A percentile compares a stretch with the other conserved stretches of the same genome.
Evolutionary conservation across 2,329 filamentous ascomycete genomes (phyloP).

Genomic region (Thielaviopsis punctulata): DNA sequence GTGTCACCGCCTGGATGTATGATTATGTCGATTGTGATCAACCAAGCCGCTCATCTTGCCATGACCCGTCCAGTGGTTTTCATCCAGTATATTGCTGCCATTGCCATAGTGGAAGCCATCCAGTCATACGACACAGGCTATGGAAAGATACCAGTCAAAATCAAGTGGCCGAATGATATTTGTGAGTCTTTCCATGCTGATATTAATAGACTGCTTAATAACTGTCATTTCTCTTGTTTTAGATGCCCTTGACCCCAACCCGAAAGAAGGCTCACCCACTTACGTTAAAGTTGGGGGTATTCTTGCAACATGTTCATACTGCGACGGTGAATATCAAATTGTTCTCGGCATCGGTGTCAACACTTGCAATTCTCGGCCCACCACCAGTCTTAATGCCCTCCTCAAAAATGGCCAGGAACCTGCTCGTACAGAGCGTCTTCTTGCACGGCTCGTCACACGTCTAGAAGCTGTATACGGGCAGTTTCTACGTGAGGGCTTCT

Average conservation of each 20-base stretch:
- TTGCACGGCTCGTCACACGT: conserved; percentile 61
- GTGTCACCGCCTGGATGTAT: conserved; percentile 73
- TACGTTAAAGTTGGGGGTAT: conserved; percentile 92
- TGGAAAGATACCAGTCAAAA: conserved; percentile 54
- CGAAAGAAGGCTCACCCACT: conserved; percentile 25
- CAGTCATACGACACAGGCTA: conserved; percentile 65
- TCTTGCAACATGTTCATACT: conserved; percentile 75
- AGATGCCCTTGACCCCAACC: conserved; percentile 50
- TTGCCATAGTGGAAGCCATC: conserved; percentile 74
- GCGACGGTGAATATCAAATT: conserved; percentile 59
- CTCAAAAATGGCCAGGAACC: conserved; percentile 30
- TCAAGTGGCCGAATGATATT: conserved; percentile 98
- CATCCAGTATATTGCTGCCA: conserved; percentile 78
- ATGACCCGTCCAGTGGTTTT: conserved; percentile 70
- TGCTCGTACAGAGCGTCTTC: conserved; percentile 60
- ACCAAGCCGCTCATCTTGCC: conserved; percentile 60
- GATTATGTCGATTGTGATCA: conserved; percentile 76
- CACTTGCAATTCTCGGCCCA: conserved; percentile 65
- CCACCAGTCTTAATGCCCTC: conserved; percentile 68
- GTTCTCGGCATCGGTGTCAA: conserved; percentile 81
- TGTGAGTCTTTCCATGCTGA: conserved; percentile 30
- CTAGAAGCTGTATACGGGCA: conserved; percentile 62
- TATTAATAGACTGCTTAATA: conserved; percentile 11
- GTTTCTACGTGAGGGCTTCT: conserved; percentile 65
- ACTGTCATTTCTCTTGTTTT: neutral